Base-by-base conservation (phyloP, 2,329 filamentous ascomycete species). In the Apiospora rasikravindrae region DNA sequence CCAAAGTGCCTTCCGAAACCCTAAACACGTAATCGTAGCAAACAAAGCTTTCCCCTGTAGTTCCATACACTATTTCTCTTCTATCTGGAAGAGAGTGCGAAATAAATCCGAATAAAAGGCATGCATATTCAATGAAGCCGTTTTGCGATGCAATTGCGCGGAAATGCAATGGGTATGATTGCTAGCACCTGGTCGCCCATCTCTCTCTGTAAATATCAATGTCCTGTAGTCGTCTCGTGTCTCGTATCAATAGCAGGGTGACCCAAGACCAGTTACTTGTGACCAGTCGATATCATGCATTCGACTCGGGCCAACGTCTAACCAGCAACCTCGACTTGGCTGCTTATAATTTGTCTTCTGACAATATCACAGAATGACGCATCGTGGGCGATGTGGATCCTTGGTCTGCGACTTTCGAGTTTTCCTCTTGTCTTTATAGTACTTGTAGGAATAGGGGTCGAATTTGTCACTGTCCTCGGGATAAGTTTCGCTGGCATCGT, bases 401-500 rank as follows among this genome's bases (percentile, higher is more conserved):
- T 73, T 74, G 33, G 80, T 77, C 2, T 73, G 71, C 10, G 74
- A 72, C 70, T 77, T 79, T 53, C 79, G 74, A n/a, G 76, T 77
- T 70, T 79, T 78, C 71, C 79, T 79, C 66, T 77, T 78, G 69
- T 81, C 81, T 69, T 77, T 80, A 53, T 81, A 79, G 29, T 79
- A 78, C 73, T 72, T 77, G 75, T 74, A 80, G 76, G 69, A 77
- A 71, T 78, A 80, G 1, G 76, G 77, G 61, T 86, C 84, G 51
- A 83, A 82, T 71, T 84, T 86, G 75, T 84, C 83, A 33, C 85
- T 81, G 22, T 86, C 82, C 24, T 84, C 81, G 22, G 77, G 79
- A 10, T 84, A 82, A 26, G 76, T 76, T 33, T 84, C 81, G 26
- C 78, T 78, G 2, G 84, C 82, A 77, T 91, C 89, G 74, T 96